Evolutionary conservation across 768 basidiomycete genomes (phyloP), one percentile per base, ranked within the genome.

Genomic region (Lactarius hatsudake): DNA sequence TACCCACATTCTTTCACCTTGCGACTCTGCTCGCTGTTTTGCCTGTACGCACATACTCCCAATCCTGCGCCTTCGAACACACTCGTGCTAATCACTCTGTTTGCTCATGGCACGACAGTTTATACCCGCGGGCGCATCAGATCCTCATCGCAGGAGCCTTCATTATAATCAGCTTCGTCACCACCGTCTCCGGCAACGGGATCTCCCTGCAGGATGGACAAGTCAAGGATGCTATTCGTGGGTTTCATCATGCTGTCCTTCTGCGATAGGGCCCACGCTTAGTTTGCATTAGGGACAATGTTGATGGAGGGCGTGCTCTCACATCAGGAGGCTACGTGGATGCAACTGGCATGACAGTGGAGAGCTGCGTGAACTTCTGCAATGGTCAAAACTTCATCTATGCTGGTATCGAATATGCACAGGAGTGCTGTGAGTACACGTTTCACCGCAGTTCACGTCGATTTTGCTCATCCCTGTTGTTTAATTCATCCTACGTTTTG

Each of bases 331-430:
- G 79, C 3, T 85, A 78, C 67, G 76, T 80, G 17, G 80, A 81
- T 71, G 75, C 81, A 18, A 78, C 75, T 6, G 77, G 76, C 28
- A 91, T 92, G 87, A 91, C 90, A 4, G 80, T 86, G 34, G 86
- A 83, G 71, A 73, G 74, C 18, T 85, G 83, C 71, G 75, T 84
- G 68, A 73, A 38, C 62, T 84, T 78, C 69, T 85, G 83, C 73
- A 76, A 80, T 40, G 60, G 76, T n/a, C 75, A 79, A 63, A 70
- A 75, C 10, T 90, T 80, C 73, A 76, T 87, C 65, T 90, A 84
- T 70, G 89, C 90, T 20, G 91, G 91, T 17, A 81, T 86, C 20
- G 90, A 92, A 76, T 91, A 81, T 69, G 83, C 80, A 26, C 78
- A 82, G 66, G 84, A 88, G 75, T 89, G 86, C 77, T 88, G 87